These are phyloP conservation scores for Obelidium mucronatum DNA, from an alignment of 192 early-diverging fungal species.

Conservation along the genomic window DNA sequence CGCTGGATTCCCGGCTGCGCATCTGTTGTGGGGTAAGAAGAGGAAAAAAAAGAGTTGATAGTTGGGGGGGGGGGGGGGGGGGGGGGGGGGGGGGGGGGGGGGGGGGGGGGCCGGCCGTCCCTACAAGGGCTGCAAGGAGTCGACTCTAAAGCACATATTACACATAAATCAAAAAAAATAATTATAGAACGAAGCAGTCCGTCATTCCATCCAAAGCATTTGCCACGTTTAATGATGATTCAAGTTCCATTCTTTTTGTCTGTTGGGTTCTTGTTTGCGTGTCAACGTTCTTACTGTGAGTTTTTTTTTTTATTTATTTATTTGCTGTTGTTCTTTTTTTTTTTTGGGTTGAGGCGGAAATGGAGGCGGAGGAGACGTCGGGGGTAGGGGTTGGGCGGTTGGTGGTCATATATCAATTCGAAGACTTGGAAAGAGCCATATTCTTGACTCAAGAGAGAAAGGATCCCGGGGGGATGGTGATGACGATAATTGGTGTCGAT, in stretches of 20 bases:
- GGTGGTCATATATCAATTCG: too few relatives aligned
- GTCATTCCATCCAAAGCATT: constrained; percentile 49
- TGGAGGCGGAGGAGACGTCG: background rate
- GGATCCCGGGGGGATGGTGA: too few relatives aligned
- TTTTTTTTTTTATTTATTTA: constrained; percentile 15
- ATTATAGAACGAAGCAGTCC: constrained; percentile 58
- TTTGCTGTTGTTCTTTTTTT: background rate
- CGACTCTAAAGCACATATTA: background rate
- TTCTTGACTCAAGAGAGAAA: too few relatives aligned
- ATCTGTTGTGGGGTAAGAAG: constrained; percentile 76
- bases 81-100: too few relatives aligned
- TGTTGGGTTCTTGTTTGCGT: constrained; percentile 82
- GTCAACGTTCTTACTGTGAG: constrained; percentile 76
- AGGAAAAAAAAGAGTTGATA: too few relatives aligned
- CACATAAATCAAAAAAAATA: too few relatives aligned
- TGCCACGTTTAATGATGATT: constrained; percentile 55
- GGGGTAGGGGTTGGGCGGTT: too few relatives aligned
- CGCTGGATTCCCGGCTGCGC: constrained; percentile 75
- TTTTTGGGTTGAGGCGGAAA: background rate
- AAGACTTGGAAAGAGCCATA: too few relatives aligned
- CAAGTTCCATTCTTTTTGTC: constrained; percentile 63
- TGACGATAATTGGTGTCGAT: too few relatives aligned
- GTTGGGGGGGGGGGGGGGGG: too few relatives aligned
- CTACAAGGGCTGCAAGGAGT: too few relatives aligned
- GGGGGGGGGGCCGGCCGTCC: too few relatives aligned